Base-by-base conservation (phyloP, 2,329 filamentous ascomycete genomes). In the Aspergillus sclerotialis region DNA sequence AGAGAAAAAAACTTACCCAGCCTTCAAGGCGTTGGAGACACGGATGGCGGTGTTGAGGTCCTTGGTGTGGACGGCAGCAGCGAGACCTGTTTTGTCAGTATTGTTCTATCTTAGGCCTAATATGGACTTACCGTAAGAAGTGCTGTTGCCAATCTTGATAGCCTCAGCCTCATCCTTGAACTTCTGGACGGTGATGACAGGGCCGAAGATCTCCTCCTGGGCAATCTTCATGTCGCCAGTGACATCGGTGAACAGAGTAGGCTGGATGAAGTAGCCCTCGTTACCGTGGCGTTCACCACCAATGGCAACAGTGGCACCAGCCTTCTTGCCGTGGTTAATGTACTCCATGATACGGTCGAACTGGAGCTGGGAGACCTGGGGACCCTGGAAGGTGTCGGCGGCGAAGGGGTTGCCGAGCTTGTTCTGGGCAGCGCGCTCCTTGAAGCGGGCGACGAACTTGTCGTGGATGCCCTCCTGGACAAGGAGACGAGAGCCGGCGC, bases 201-300 rank as follows among this genome's bases (percentile, higher is more conserved):
- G 84, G 15, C 84, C 84, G 58, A 90, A 90, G 39, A 85, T 84
- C 59, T 90, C 84, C 56, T 87, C 81, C 49, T 76, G 73, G 70
- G 83, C 80, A 46, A 89, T 82, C 56, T 78, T 76, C 60, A 84
- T 82, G 55, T 76, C 63, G 15, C 78, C 68, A 35, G 70, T 76
- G 50, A 90, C 85, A 57, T 86, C 78, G 65, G 76, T 80, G 75
- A 73, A 87, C 68, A 92, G 87, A 56, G 61, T 92, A 28, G 85
- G 85, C 73, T 90, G 73, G 65, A 92, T 89, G 70, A 88, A 92
- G 76, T 84, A 92, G 42, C 84, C 83, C 73, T 87, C 82, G 52
- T 72, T 64, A 42, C 84, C 84, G 62, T 80, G 81, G 48, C 78
- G 79, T 59, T 81, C 80, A 54, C 78, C 78, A 48, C 78, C 78